phyloP scores from a whole-genome alignment of 495 filamentous ascomycete genomes.

The Durotheca rogersii region DNA sequence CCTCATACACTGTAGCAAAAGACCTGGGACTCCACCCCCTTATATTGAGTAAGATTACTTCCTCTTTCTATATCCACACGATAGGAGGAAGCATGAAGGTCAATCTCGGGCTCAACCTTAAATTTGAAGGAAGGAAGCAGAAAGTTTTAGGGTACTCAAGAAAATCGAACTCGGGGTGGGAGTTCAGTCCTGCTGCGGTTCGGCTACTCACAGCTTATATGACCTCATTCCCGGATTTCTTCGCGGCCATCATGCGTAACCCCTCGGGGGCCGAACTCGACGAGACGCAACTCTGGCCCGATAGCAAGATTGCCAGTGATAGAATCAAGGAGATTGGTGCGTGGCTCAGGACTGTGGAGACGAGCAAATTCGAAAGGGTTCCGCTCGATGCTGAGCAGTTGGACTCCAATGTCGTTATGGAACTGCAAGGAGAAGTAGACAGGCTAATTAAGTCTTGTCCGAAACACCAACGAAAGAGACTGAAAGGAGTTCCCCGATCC shows the following conservation, averaged over 20 bases:
- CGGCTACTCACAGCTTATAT: constrained; percentile 83
- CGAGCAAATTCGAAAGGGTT: constrained; percentile 87
- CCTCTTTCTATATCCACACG: constrained; percentile 81
- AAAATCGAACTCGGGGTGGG: constrained; percentile 82
- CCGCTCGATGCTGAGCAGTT: constrained; percentile 94
- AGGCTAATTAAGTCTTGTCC: constrained; percentile 46
- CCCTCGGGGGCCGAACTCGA: constrained; percentile 48
- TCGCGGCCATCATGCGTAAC: constrained; percentile 75
- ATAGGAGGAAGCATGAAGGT: constrained; percentile 66
- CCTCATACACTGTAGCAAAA: constrained; percentile 82
- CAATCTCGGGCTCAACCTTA: constrained; percentile 93
- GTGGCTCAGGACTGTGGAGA: constrained; percentile 88
- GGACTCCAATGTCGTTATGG: constrained; percentile 81
- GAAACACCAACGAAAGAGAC: constrained; percentile 59
- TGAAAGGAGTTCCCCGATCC: constrained; percentile 76
- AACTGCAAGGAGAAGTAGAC: constrained; percentile 78
- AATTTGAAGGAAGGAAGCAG: constrained; percentile 91
- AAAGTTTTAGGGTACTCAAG: constrained; percentile 97
- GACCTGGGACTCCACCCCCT: constrained; percentile 79
- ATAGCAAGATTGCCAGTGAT: constrained; percentile 63
- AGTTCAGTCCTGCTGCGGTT: constrained; percentile 85
- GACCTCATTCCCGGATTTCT: constrained; percentile 91
- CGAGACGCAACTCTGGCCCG: constrained; percentile 84
- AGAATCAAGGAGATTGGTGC: constrained; percentile 80
- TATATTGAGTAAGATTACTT: constrained; percentile 92